Evolutionary conservation across 331 rosid genomes (phyloP).

Genomic region (Telfairia occidentalis): DNA sequence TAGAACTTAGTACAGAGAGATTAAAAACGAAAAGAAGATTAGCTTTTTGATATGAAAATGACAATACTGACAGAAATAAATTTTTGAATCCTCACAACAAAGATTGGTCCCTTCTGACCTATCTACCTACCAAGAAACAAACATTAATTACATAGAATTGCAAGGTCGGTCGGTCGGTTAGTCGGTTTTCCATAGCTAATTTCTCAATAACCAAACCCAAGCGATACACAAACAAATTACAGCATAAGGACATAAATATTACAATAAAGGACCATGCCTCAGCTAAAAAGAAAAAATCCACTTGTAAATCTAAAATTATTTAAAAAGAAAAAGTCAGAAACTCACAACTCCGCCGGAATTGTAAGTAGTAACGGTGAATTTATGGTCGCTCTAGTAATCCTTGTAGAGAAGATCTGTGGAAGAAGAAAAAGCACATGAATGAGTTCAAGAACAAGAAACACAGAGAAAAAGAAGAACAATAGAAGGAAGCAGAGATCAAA

Average conservation of each 20-base stretch:
- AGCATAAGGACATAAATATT: background rate
- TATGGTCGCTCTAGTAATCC: slow-evolving; percentile 84
- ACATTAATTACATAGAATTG: background rate
- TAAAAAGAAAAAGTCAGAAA: background rate
- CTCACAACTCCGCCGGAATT: slow-evolving; percentile 65
- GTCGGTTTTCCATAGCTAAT: background rate
- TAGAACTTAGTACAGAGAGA: background rate
- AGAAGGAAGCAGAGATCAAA: background rate
- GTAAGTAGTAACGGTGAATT: slow-evolving; percentile 65
- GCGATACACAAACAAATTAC: background rate
- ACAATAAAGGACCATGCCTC: background rate
- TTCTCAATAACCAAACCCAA: slow-evolving; percentile 5
- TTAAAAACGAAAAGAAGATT: background rate
- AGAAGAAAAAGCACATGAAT: background rate
- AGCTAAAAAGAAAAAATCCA: background rate
- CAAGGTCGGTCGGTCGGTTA: background rate
- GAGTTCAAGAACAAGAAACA: background rate
- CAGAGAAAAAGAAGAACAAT: background rate
- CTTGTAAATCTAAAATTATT: background rate
- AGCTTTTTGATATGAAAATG: background rate
- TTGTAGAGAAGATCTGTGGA: slow-evolving; percentile 63
- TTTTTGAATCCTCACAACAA: background rate
- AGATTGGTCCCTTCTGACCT: background rate
- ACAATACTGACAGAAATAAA: background rate
- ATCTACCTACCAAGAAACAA: background rate